phyloP scores from a whole-genome alignment of 2,329 filamentous ascomycete genomes.

The Sclerotinia trifoliorum region DNA sequence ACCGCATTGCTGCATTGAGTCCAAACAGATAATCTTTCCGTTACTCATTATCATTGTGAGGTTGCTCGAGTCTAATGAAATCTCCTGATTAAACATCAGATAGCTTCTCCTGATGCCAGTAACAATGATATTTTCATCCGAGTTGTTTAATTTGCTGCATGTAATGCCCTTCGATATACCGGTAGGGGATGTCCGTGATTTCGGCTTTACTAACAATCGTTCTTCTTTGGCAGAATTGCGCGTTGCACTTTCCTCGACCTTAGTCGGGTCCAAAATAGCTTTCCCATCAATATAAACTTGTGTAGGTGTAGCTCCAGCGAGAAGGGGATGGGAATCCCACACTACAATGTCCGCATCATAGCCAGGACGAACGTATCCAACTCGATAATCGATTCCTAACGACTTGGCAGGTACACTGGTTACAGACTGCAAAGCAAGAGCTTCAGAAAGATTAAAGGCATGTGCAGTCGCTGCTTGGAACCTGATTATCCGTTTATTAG shows the following conservation, averaged over 20 bases:
- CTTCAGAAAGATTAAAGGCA: slow-evolving; percentile 45
- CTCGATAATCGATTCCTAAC: slow-evolving; percentile 45
- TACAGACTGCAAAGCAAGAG: slow-evolving; percentile 46
- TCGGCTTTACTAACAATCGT: not conserved
- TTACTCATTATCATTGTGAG: slow-evolving; percentile 44
- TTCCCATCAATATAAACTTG: slow-evolving; percentile 51
- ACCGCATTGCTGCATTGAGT: slow-evolving; percentile 38
- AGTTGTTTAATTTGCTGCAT: slow-evolving; percentile 24
- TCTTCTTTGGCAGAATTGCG: slow-evolving; percentile 9
- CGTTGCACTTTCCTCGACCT: slow-evolving; percentile 38
- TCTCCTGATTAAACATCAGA: slow-evolving; percentile 33
- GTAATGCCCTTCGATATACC: not conserved
- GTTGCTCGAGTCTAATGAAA: slow-evolving; percentile 26
- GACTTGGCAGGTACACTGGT: slow-evolving; percentile 48
- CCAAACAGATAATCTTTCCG: slow-evolving; percentile 46
- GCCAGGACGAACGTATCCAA: slow-evolving; percentile 46
- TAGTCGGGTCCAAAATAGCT: slow-evolving; percentile 40
- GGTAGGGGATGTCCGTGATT: slow-evolving; percentile 31
- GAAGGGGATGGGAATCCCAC: slow-evolving; percentile 50
- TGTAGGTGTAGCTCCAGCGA: slow-evolving; percentile 46
- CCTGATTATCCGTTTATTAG: slow-evolving; percentile 25
- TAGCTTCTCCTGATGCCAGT: slow-evolving; percentile 44
- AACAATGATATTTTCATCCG: slow-evolving; percentile 40
- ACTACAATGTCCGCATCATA: slow-evolving; percentile 53
- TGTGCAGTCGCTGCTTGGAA: slow-evolving; percentile 45